phyloP scores from a whole-genome alignment of 2,329 filamentous ascomycete genomes.

The Alternaria brassicicola region DNA sequence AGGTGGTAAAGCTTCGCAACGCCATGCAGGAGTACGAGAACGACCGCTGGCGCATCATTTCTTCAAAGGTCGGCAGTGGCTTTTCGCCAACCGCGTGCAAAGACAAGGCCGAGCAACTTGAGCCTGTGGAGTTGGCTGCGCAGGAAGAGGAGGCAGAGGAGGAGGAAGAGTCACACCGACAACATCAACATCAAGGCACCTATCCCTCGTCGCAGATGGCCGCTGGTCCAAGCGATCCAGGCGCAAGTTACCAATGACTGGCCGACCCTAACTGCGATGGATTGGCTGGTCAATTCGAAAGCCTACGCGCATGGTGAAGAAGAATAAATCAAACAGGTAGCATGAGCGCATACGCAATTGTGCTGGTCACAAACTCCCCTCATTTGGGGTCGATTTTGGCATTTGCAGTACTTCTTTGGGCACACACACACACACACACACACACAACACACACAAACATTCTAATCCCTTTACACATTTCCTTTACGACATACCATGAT shows the following conservation, averaged over 20 bases:
- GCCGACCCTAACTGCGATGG: conserved; percentile 29
- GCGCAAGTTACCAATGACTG: conserved; percentile 45
- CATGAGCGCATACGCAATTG: conserved; percentile 22
- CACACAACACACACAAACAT: conserved; percentile 23
- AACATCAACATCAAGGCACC: conserved; percentile 31
- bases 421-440: conserved; percentile 18
- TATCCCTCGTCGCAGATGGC: conserved; percentile 43
- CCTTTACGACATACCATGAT: conserved; percentile 41
- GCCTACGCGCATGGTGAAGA: conserved; percentile 35
- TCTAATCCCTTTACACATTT: conserved; percentile 34
- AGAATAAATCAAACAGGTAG: conserved; percentile 3
- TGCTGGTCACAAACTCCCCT: conserved; percentile 40
- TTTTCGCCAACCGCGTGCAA: conserved; percentile 87
- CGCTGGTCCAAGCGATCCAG: conserved; percentile 40
- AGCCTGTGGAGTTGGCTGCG: conserved; percentile 35
- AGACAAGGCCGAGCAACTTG: conserved; percentile 74
- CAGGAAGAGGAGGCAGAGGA: conserved; percentile 29
- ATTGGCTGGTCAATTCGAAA: conserved; percentile 30
- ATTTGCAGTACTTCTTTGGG: conserved; percentile 20
- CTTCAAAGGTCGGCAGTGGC: conserved; percentile 87
- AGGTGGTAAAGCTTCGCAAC: conserved; percentile 78
- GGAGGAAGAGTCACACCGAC: conserved; percentile 28
- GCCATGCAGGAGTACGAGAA: conserved; percentile 85
- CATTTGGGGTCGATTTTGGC: neutral
- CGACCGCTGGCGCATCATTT: conserved; percentile 91